Evolutionary conservation across 306 rosid genomes (phyloP), one percentile per base, ranked within the genome.

Genomic region (Rosa persica): DNA sequence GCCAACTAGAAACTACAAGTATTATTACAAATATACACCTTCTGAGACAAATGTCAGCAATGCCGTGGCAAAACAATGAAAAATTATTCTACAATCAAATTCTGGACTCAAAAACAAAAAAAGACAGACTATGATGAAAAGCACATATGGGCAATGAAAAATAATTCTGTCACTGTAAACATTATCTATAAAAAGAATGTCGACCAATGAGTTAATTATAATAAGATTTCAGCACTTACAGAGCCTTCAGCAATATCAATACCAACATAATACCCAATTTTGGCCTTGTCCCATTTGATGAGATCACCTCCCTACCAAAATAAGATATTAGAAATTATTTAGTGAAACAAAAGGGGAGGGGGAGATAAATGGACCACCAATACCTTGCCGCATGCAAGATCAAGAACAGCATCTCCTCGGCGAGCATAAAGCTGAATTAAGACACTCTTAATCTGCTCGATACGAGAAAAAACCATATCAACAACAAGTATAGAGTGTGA

Each of bases 311-410:
- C 99, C 99, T 95, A 80, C 64, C 62, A n/a, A 79, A 69, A 80
- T 42, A 57, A 71, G 58, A 77, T 43, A 75, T 60, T 67, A 52
- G 71, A 52, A 42, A 55, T 9, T 5, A 39, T 36, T 78, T 54
- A 73, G 77, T 43, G 19, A 62, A 78, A 34, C 46, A 72, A 42
- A 30, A 70, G 34, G 78, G 66, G 23, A 61, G 44, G 44, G 46
- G 60, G 19, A 40, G 64, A 77, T 20, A 74, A 72, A 47, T 68
- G 87, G 81, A 61, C 40, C 60, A 38, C 46, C 64, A 77, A 71
- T 83, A 95, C 99, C 99, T 95, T 95, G 88, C 99, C 99, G 78
- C 99, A 95, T 71, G 97, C 99, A 38, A 95, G 94, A 84, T 95
- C 99, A 77, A 93, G 93, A 65, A 93, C 98, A 30, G 97, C 97